Base-by-base conservation (phyloP, 1,139 yeast species). In the Candida sp. region DNA sequence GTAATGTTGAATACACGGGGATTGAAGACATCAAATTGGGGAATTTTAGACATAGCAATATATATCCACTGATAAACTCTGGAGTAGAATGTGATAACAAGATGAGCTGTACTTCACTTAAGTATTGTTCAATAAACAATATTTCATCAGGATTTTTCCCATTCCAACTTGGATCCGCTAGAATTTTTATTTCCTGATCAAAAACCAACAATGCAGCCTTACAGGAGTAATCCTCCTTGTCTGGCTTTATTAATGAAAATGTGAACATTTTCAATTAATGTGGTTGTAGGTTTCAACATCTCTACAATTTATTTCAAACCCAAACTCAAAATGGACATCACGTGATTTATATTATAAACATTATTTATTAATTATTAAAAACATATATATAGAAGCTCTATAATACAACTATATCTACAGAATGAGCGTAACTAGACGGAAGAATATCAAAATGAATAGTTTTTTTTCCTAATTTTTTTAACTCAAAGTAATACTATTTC, bases 1-100 rank as follows among this genome's bases (percentile, higher is more conserved):
- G 98, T 22, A 90, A 67, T 0, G 99, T 93, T 0, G 97, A 82
- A 58, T 87, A 95, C 0, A 85, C 83, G 1, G 95, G 93, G 33
- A 90, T 79, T 27, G 78, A 68, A 4, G 83, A 69, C 63, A 89
- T 77, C 6, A 82, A 47, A 36, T 54, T 77, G 4, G 91, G 87
- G 50, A 80, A 82, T 49, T 76, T 75, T 47, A 74, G 66, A 53
- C 87, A 80, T 29, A 93, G 65, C 39, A 84, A 70, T 0, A 87
- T 82, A 57, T 78, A 90, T 0, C 97, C 96, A 36, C 97, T 95
- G 4, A 89, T 56, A 57, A 84, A 91, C 42, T 86, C 83, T 1
- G 84, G 73, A 0, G 96, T 85, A 1, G 97, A 84, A 57, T 93
- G 99, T 1, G 98, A 90, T 19, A 93, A 66, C 5, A 93, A 60